These are phyloP conservation scores for Adansonia grandidieri DNA, from an alignment of 441 rosid genomes.

Conservation along the genomic window DNA sequence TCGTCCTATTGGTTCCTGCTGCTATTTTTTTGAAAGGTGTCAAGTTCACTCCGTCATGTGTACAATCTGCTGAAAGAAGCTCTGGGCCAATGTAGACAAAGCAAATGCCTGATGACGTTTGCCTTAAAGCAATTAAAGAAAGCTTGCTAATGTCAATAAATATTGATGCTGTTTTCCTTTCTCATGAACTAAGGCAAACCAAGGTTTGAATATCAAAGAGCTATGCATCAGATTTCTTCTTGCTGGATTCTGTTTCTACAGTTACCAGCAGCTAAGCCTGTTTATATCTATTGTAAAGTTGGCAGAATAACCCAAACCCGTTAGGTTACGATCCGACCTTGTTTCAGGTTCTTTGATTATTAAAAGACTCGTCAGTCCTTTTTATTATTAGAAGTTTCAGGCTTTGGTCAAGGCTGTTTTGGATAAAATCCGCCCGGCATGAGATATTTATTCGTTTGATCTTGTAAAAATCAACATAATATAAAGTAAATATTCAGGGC, in stretches of 20 bases:
- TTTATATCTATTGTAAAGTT: no score
- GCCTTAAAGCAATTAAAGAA: background rate
- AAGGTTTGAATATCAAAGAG: slow-evolving; percentile 48
- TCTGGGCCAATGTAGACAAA: background rate
- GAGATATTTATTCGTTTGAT: no score
- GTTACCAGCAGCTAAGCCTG: slow-evolving; percentile 60
- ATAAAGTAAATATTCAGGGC: no score
- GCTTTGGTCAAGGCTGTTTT: no score
- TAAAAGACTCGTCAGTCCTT: no score
- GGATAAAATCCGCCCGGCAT: no score
- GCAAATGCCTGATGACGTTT: background rate
- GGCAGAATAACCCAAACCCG: no score
- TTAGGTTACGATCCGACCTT: no score
- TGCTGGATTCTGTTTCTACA: slow-evolving; percentile 66
- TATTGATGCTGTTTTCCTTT: background rate
- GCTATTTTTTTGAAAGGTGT: slow-evolving; percentile 56
- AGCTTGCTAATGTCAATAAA: background rate
- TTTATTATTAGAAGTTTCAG: no score
- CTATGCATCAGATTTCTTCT: slow-evolving; percentile 50
- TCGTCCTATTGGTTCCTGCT: slow-evolving; percentile 52
- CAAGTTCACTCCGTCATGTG: slow-evolving; percentile 54
- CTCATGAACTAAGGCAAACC: slow-evolving; percentile 49
- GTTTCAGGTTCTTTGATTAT: no score
- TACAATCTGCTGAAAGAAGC: slow-evolving; percentile 56
- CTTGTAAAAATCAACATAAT: no score